Evolutionary conservation across 225 moss, liverwort and hornwort genomes (phyloP).

Genomic region (Physcomitrium patens): DNA sequence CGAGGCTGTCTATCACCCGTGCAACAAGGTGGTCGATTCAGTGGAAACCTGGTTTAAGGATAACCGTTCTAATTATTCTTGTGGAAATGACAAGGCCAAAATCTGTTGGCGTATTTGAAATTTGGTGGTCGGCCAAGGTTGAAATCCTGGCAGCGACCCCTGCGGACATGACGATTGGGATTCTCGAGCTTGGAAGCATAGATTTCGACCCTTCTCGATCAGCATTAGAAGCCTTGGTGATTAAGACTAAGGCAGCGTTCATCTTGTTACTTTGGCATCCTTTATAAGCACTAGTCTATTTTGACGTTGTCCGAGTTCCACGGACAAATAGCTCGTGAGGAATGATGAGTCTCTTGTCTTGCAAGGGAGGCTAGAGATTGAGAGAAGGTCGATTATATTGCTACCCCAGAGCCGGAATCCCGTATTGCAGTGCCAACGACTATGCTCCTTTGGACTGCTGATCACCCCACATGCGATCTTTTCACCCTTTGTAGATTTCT

Average conservation of each 20-base stretch:
- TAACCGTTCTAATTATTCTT: too few relatives aligned
- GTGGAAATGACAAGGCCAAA: not conserved
- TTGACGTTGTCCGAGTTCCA: not conserved
- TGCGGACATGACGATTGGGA: not conserved
- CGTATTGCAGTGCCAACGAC: constrained; percentile 51
- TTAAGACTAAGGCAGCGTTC: constrained; percentile 23
- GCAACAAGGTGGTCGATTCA: too few relatives aligned
- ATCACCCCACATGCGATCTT: constrained; percentile 78
- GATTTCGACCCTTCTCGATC: not conserved
- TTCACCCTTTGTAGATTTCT: constrained; percentile 79
- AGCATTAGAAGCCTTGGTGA: not conserved
- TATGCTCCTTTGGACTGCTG: constrained; percentile 38
- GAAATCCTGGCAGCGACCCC: not conserved
- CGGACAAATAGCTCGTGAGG: not conserved
- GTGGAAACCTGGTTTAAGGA: too few relatives aligned
- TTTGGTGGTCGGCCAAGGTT: not conserved
- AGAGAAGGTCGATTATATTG: constrained; percentile 11
- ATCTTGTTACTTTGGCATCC: constrained; percentile 25
- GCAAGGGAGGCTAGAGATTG: constrained; percentile 9
- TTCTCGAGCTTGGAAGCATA: not conserved
- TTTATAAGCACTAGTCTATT: not conserved
- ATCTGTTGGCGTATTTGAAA: not conserved
- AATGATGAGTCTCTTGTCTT: constrained; percentile 11
- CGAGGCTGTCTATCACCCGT: not conserved
- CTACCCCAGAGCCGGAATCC: constrained; percentile 7